These are phyloP conservation scores for Pseudonectria buxi DNA, from an alignment of 2,329 filamentous ascomycete genomes.

Conservation along the genomic window DNA sequence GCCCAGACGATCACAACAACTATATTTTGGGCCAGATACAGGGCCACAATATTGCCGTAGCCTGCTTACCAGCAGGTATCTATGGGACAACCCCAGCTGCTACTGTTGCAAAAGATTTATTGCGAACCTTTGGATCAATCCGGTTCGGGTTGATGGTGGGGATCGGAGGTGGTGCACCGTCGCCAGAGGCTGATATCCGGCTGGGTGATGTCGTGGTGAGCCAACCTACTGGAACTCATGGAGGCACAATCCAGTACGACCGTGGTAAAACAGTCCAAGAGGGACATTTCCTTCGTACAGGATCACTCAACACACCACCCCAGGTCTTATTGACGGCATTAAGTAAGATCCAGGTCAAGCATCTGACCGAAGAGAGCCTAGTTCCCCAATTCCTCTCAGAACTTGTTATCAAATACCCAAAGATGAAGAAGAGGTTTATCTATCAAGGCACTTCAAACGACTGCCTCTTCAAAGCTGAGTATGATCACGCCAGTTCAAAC, in stretches of 20 bases:
- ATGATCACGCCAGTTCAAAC: too few relatives aligned
- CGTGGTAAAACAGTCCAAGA: conserved; percentile 12
- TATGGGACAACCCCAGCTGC: conserved; percentile 19
- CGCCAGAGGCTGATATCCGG: conserved; percentile 13
- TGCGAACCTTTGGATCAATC: conserved; percentile 34
- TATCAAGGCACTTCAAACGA: too few relatives aligned
- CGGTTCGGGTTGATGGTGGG: conserved; percentile 16
- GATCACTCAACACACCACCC: too few relatives aligned
- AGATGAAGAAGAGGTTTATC: too few relatives aligned
- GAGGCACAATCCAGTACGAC: conserved; percentile 23
- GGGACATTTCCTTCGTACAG: conserved; percentile 4
- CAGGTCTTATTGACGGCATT: too few relatives aligned
- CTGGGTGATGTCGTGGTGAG: conserved; percentile 23
- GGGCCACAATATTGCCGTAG: conserved; percentile 21
- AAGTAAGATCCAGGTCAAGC: too few relatives aligned
- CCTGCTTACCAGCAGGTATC: conserved; percentile 12
- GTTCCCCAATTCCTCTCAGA: too few relatives aligned
- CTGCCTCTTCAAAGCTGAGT: too few relatives aligned
- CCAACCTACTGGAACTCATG: too few relatives aligned
- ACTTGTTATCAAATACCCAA: too few relatives aligned
- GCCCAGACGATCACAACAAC: conserved; percentile 13
- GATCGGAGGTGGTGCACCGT: conserved; percentile 15
- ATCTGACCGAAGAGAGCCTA: too few relatives aligned
- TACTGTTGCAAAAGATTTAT: conserved; percentile 14
- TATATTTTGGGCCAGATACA: conserved; percentile 17